phyloP scores from a whole-genome alignment of 768 basidiomycete genomes.

The Lactarius sp. region DNA sequence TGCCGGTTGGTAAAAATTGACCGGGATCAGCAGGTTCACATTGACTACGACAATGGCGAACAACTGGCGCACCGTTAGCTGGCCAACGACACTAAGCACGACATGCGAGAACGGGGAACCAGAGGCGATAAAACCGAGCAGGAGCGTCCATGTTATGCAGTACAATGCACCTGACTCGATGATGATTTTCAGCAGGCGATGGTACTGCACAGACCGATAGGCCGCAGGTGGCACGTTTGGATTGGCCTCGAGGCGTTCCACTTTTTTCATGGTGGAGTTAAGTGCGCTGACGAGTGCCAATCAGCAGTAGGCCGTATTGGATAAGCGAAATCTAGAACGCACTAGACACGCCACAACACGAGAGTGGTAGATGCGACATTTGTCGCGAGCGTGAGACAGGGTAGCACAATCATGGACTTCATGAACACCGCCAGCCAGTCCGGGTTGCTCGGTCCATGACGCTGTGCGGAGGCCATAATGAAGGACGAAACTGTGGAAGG shows the following conservation, averaged over 20 bases:
- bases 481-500: slow-evolving; percentile 10
- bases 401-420: slow-evolving; percentile 5
- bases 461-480: slow-evolving; percentile 2
- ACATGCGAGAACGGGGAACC: background rate
- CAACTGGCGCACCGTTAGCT: slow-evolving; percentile 8
- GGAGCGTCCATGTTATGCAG: slow-evolving; percentile 18
- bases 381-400: slow-evolving; percentile 17
- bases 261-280: background rate
- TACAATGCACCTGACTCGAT: slow-evolving; percentile 24
- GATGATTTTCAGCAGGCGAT: slow-evolving; percentile 12
- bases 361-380: slow-evolving; percentile 11
- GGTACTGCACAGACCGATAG: background rate
- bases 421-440: background rate
- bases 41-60: background rate
- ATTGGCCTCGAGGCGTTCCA: background rate
- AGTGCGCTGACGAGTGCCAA: slow-evolving; percentile 4
- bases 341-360: slow-evolving; percentile 11
- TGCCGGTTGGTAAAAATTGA: background rate
- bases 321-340: background rate
- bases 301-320: background rate
- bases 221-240: background rate
- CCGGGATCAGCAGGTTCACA: background rate
- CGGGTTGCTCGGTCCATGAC: background rate
- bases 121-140: slow-evolving; percentile 10
- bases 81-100: slow-evolving; percentile 3